Conservation (phyloP, 805 yeast genomes). For the Maudiozyma serrabonitensis region DNA sequence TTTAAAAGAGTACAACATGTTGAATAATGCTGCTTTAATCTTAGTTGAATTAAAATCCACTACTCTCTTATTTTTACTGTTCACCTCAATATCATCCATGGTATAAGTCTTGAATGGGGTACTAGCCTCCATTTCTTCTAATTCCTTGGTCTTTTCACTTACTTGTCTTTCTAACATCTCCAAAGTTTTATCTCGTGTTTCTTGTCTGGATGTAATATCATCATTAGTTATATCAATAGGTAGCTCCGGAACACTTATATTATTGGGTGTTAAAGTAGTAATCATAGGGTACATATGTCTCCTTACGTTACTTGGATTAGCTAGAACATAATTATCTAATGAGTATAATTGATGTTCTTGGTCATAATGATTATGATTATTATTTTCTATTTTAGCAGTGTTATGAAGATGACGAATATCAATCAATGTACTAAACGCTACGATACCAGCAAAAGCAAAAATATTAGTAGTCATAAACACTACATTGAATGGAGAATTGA, state of each 20-base stretch:
- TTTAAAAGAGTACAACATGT: constrained; percentile 22
- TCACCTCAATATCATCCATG: not conserved
- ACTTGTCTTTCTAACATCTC: not conserved
- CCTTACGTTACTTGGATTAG: not conserved
- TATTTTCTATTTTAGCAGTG: not conserved
- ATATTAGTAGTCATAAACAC: constrained; percentile 31
- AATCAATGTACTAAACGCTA: constrained; percentile 25
- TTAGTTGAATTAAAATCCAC: constrained; percentile 8
- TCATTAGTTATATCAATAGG: not conserved
- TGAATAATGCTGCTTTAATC: constrained; percentile 21
- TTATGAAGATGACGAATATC: constrained; percentile 5
- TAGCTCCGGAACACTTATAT: not conserved
- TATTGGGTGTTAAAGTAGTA: not conserved
- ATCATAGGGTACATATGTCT: not conserved
- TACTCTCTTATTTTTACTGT: not conserved
- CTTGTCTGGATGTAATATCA: not conserved
- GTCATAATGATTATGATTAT: not conserved
- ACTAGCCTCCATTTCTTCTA: not conserved
- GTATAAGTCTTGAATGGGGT: constrained; percentile 1
- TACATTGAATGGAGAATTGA: constrained; percentile 32
- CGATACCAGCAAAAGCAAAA: constrained; percentile 27
- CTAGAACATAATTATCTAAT: not conserved
- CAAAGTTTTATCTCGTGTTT: not conserved
- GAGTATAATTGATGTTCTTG: not conserved
- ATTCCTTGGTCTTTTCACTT: not conserved